Conservation (phyloP, 495 filamentous ascomycete species). For the Friedmanniomyces endolithicus region DNA sequence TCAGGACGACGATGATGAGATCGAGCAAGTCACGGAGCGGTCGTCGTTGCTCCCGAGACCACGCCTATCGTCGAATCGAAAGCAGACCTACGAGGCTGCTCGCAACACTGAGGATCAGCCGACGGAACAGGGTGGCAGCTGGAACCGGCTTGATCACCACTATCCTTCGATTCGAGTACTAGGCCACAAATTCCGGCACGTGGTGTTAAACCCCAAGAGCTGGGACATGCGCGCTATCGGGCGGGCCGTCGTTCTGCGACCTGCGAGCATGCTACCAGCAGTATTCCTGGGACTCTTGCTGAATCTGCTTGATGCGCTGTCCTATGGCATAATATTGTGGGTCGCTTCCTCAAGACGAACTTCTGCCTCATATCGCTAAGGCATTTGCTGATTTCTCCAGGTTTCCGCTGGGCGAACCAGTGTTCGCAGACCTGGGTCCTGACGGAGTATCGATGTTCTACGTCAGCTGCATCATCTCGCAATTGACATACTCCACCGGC, state of each 20-base stretch:
- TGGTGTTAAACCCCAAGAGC: conserved; percentile 47
- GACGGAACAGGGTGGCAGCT: conserved; percentile 4
- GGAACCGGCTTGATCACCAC: conserved; percentile 14
- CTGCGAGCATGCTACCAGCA: conserved; percentile 60
- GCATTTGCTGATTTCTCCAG: background rate
- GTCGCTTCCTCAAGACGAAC: background rate
- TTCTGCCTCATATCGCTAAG: too few relatives aligned
- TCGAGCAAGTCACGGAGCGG: conserved; percentile 5
- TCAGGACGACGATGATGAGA: background rate
- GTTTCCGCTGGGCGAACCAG: conserved; percentile 73
- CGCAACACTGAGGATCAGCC: conserved; percentile 21
- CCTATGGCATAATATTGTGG: conserved; percentile 83
- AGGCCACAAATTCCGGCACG: background rate
- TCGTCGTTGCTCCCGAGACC: conserved; percentile 12
- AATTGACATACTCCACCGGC: conserved; percentile 80
- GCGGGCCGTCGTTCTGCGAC: conserved; percentile 50
- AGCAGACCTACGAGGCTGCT: background rate
- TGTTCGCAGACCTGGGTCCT: conserved; percentile 71
- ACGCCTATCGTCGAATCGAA: conserved; percentile 4
- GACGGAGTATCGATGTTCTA: conserved; percentile 99
- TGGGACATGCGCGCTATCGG: conserved; percentile 60
- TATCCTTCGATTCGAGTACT: conserved; percentile 11
- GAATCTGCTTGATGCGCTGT: conserved; percentile 87
- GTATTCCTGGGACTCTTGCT: conserved; percentile 79
- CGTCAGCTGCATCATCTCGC: conserved; percentile 88